These are phyloP conservation scores for Fusarium liriodendri DNA, from an alignment of 2,329 filamentous ascomycete genomes.

Conservation along the genomic window DNA sequence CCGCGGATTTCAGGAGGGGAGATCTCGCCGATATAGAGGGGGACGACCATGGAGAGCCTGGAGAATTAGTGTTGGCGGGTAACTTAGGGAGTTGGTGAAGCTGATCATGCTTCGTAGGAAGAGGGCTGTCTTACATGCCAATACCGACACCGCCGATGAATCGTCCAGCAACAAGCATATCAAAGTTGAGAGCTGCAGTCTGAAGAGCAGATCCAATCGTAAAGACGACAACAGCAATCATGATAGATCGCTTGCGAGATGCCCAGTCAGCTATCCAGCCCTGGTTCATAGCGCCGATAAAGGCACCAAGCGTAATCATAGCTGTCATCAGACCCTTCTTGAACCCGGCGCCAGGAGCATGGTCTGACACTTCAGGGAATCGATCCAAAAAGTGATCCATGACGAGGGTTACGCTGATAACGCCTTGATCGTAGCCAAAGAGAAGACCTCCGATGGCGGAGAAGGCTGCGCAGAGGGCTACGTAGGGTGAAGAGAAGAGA, in stretches of 20 bases:
- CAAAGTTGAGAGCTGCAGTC: not conserved
- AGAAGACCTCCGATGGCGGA: conserved; percentile 17
- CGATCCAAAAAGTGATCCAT: not conserved
- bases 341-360: conserved; percentile 50
- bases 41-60: not conserved
- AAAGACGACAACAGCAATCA: not conserved
- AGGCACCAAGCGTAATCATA: conserved; percentile 57
- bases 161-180: not conserved
- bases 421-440: conserved; percentile 46
- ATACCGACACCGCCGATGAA: not conserved
- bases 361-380: conserved; percentile 4
- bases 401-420: conserved; percentile 39
- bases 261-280: conserved; percentile 14
- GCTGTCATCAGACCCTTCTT: conserved; percentile 58
- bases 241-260: not conserved
- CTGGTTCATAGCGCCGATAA: conserved; percentile 34
- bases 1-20: not conserved
- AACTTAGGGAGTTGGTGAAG: not conserved
- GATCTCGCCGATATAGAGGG: not conserved
- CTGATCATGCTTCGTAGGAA: not conserved
- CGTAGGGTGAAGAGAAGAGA: conserved; percentile 5
- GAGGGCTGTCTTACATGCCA: not conserved
- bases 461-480: conserved; percentile 7
- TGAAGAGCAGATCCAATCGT: not conserved
- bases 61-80: not conserved